Base-by-base conservation (phyloP, 306 rosid genomes). In the Echinosophora koreensis region DNA sequence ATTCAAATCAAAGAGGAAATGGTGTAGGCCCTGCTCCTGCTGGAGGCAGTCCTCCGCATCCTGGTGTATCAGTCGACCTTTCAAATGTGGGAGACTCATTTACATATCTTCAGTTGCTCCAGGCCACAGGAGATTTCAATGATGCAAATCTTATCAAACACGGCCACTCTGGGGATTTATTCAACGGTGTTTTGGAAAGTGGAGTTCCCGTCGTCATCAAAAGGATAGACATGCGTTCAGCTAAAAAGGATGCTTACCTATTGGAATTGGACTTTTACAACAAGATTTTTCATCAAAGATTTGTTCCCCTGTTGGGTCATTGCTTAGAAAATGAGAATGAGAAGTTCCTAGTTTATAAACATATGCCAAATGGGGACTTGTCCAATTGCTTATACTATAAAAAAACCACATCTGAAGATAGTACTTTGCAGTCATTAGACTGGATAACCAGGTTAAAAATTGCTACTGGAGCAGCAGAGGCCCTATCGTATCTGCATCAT, bases 401-500 rank as follows among this genome's bases (percentile, higher is more conserved):
- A 87, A 88, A 88, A 59, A 70, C 80, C 52, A 76, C 77, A 44
- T 69, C 89, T 11, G 87, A 87, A 47, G 97, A 90, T 74, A 96
- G 88, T 32, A 66, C 80, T 47, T 87, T 83, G 84, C 92, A 88
- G 85, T 95, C 99, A n/a, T 78, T 92, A 86, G 99, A 95, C 86
- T 95, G 97, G 97, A 92, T 92, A 74, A 95, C 97, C 37, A 95
- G 99, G 81, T 84, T 95, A 64, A 95, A 95, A 87, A 92, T 95
- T 70, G 97, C 99, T 50, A 86, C 87, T 46, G 99, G 99, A 78
- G 90, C 87, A 13, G 97, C 99, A 2, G 99, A 95, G 88, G 96
- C 92, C 52, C 86, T 95, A 28, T 84, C 89, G 8, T 88, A 88
- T 84, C 89, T 95, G 77, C 97, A 95, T 88, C 97, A 95, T 78